Percentiles rank a stretch among this genome's conserved stretches.
These are phyloP conservation scores for Linum lewisii DNA, from an alignment of 345 rosid species.

Conservation along the genomic window DNA sequence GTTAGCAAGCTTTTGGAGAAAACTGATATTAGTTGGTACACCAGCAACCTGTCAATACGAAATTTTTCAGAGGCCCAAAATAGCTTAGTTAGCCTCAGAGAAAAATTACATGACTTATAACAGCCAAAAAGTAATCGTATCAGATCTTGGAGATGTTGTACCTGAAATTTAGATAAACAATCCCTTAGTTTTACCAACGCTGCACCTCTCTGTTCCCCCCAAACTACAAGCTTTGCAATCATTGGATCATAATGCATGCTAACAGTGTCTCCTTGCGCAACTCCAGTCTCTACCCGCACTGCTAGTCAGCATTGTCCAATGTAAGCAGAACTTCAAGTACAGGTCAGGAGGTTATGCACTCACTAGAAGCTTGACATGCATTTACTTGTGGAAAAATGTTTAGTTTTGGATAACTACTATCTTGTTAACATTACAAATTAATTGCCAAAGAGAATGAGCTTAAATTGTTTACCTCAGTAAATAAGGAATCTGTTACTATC, in stretches of 20 bases:
- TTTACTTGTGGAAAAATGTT: background rate
- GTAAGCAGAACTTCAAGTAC: background rate
- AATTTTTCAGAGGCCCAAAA: background rate
- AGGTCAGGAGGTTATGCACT: background rate
- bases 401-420: background rate
- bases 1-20: conserved; percentile 66
- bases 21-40: conserved; percentile 82
- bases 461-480: background rate
- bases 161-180: conserved; percentile 85
- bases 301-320: conserved; percentile 12
- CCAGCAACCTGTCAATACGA: conserved; percentile 68
- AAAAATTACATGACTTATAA: conserved; percentile 3
- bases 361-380: conserved; percentile 1
- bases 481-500: background rate
- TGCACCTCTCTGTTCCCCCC: conserved; percentile 73
- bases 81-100: conserved; percentile 7
- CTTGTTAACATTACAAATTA: background rate
- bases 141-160: conserved; percentile 15
- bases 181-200: conserved; percentile 84
- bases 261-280: conserved; percentile 79
- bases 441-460: background rate
- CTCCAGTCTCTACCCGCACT: conserved; percentile 95
- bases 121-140: background rate
- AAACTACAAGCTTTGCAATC: conserved; percentile 96
- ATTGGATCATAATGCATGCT: conserved; percentile 99